Percentiles rank a stretch among this genome's conserved stretches.
These are phyloP conservation scores for Argentina anserina DNA, from an alignment of 306 rosid species.

Conservation along the genomic window DNA sequence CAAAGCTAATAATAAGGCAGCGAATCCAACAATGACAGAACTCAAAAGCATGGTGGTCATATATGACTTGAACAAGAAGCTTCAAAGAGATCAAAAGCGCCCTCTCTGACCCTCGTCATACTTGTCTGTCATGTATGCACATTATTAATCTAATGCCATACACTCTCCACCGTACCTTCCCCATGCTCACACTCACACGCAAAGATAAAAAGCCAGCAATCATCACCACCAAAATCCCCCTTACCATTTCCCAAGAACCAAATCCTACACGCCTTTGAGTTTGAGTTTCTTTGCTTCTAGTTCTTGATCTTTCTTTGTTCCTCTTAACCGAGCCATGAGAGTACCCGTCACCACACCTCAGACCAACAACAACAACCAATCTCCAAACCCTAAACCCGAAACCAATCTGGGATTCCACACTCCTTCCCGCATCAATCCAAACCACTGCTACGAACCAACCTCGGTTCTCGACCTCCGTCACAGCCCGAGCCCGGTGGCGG, in stretches of 20 bases:
- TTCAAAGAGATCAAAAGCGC: slow-evolving; percentile 42
- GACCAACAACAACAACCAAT: slow-evolving; percentile 21
- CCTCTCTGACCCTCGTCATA: slow-evolving; percentile 29
- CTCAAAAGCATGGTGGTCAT: not conserved
- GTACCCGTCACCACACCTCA: slow-evolving; percentile 56
- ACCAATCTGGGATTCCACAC: slow-evolving; percentile 17
- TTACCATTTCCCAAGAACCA: slow-evolving; percentile 12
- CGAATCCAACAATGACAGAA: slow-evolving; percentile 27
- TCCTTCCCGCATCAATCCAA: slow-evolving; percentile 20
- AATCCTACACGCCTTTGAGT: slow-evolving; percentile 17
- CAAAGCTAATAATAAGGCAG: slow-evolving; percentile 12
- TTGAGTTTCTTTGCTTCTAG: not conserved
- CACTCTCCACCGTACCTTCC: not conserved
- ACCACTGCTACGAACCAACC: slow-evolving; percentile 66
- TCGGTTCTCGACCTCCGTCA: slow-evolving; percentile 78
- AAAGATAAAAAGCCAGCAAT: slow-evolving; percentile 57
- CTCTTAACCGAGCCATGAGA: slow-evolving; percentile 52
- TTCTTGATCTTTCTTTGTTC: not conserved
- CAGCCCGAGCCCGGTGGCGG: slow-evolving; percentile 63
- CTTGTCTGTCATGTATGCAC: slow-evolving; percentile 38
- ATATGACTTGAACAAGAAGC: slow-evolving; percentile 41
- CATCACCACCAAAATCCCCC: slow-evolving; percentile 49
- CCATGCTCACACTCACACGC: slow-evolving; percentile 61
- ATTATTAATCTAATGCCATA: not conserved
- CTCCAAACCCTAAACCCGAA: slow-evolving; percentile 34